Percentiles rank a stretch among this genome's conserved stretches.
Evolutionary conservation across 2,329 filamentous ascomycete genomes (phyloP).

Genomic region (Erysiphe pulchra): DNA sequence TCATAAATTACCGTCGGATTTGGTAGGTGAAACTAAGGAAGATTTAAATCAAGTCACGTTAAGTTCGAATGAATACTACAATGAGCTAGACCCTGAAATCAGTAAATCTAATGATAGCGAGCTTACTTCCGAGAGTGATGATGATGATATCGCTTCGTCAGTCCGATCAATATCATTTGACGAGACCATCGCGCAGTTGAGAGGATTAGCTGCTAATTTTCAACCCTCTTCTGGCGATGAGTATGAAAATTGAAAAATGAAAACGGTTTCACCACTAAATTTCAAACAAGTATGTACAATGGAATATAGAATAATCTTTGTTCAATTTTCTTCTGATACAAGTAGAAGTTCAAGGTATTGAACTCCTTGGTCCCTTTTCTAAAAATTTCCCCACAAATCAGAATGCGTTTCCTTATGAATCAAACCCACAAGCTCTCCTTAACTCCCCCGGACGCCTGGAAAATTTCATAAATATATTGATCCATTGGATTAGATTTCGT

Average conservation of each 20-base stretch:
- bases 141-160: not conserved
- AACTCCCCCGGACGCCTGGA: conserved; percentile 8
- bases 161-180: not conserved
- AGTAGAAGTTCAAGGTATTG: not conserved
- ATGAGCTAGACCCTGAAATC: not conserved
- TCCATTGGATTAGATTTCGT: conserved; percentile 10
- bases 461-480: conserved; percentile 4
- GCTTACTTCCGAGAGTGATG: not conserved
- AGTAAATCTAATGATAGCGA: not conserved
- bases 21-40: not conserved
- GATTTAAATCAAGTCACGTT: not conserved
- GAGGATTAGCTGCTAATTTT: not conserved
- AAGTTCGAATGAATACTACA: not conserved
- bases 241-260: not conserved
- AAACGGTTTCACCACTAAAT: not conserved
- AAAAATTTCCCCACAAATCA: not conserved
- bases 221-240: not conserved
- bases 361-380: conserved; percentile 2
- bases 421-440: conserved; percentile 1
- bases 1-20: not conserved
- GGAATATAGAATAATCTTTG: not conserved
- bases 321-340: not conserved
- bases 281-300: not conserved
- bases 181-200: not conserved
- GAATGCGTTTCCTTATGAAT: not conserved